Percentiles rank a stretch among this genome's conserved stretches.
phyloP scores from a whole-genome alignment of 805 yeast species.

The Cyberlindnera nakhonratchasimensis region DNA sequence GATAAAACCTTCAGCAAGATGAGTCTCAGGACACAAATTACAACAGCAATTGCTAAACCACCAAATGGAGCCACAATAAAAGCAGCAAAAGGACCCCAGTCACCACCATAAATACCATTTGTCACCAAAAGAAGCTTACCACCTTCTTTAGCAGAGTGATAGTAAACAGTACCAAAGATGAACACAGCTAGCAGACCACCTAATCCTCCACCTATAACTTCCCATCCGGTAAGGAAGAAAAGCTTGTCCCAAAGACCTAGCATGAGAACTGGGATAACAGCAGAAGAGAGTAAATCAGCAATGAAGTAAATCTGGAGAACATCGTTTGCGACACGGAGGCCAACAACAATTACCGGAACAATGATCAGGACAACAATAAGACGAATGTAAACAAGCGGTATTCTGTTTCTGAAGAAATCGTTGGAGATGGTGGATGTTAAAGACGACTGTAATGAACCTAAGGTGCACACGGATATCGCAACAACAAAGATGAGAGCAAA shows the following conservation, averaged over 20 bases:
- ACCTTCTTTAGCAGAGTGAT: slow-evolving; percentile 68
- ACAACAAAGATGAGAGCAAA: slow-evolving; percentile 73
- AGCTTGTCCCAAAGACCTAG: slow-evolving; percentile 68
- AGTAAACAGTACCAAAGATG: slow-evolving; percentile 80
- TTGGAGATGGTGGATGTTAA: slow-evolving; percentile 85
- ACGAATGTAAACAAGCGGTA: slow-evolving; percentile 65
- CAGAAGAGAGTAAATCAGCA: slow-evolving; percentile 85
- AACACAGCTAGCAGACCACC: slow-evolving; percentile 81
- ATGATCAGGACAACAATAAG: slow-evolving; percentile 67
- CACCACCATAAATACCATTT: slow-evolving; percentile 77
- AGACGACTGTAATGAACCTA: slow-evolving; percentile 87
- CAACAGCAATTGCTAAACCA: slow-evolving; percentile 57
- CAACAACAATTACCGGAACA: slow-evolving; percentile 86
- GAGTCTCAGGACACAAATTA: slow-evolving; percentile 49
- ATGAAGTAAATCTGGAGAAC: slow-evolving; percentile 84
- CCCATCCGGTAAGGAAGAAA: slow-evolving; percentile 74
- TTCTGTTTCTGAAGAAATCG: slow-evolving; percentile 81
- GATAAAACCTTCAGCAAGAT: slow-evolving; percentile 26
- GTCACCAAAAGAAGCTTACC: slow-evolving; percentile 69
- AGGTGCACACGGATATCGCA: slow-evolving; percentile 78
- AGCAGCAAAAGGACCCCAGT: slow-evolving; percentile 95
- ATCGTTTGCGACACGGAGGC: slow-evolving; percentile 74
- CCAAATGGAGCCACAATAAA: slow-evolving; percentile 89
- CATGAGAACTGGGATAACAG: slow-evolving; percentile 80
- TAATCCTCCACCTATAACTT: slow-evolving; percentile 77